Conservation (phyloP, 1,284 basidiomycete genomes). For the Tilletia indica region DNA sequence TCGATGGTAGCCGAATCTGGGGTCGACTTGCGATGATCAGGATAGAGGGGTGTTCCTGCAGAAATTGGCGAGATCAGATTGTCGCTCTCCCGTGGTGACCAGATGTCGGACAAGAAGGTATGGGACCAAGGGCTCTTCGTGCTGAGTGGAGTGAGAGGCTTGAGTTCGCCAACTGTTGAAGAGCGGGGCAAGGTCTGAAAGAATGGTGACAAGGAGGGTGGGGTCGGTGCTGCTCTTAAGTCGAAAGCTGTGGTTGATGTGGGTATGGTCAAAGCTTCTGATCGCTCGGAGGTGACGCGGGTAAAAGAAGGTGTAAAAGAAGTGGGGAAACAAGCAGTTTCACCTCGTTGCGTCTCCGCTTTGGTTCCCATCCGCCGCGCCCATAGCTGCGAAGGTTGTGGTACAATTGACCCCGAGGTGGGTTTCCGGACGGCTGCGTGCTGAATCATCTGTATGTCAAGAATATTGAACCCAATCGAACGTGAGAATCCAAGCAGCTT, state of each 20-base stretch:
- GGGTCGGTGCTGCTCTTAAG: not conserved
- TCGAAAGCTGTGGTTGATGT: not conserved
- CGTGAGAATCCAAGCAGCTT: not conserved
- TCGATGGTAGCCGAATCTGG: not conserved
- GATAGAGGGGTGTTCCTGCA: not conserved
- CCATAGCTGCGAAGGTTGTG: constrained; percentile 14
- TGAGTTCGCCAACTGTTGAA: not conserved
- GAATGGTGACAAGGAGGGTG: not conserved
- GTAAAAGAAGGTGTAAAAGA: not conserved
- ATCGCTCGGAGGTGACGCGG: not conserved
- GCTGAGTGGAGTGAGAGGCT: constrained; percentile 2
- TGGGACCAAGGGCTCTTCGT: not conserved
- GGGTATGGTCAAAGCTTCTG: not conserved
- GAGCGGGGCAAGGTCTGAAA: not conserved
- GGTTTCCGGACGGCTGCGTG: not conserved
- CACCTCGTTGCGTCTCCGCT: not conserved
- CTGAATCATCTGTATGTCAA: not conserved
- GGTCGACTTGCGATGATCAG: not conserved
- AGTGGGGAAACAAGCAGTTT: not conserved
- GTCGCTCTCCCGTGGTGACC: constrained; percentile 1
- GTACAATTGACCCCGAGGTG: not conserved
- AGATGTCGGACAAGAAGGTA: not conserved
- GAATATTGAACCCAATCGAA: not conserved
- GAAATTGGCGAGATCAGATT: constrained; percentile 6
- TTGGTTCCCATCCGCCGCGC: constrained; percentile 8